Evolutionary conservation across 2,329 filamentous ascomycete species (phyloP).

Genomic region (Beauveria sp.): DNA sequence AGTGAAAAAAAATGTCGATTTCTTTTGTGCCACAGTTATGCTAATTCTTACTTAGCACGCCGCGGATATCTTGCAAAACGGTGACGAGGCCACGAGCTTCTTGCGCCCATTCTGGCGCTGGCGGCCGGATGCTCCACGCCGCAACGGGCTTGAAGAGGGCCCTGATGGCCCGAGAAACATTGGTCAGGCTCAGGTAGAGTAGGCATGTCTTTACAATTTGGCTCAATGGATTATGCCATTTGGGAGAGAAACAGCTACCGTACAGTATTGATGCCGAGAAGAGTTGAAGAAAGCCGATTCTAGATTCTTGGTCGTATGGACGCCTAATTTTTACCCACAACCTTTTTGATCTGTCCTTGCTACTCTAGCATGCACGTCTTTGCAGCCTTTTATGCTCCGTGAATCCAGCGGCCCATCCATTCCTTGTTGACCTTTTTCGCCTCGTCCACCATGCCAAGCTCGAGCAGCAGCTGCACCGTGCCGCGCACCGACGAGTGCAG

Average conservation of each 20-base stretch:
- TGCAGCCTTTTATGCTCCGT: background rate
- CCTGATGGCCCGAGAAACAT: slow-evolving; percentile 20
- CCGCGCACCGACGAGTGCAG: slow-evolving; percentile 24
- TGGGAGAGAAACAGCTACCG: background rate
- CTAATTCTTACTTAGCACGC: slow-evolving; percentile 20
- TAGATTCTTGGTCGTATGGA: background rate
- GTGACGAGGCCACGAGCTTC: slow-evolving; percentile 19
- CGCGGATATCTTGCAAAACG: slow-evolving; percentile 23
- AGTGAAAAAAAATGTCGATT: background rate
- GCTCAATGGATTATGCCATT: background rate
- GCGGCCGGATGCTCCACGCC: slow-evolving; percentile 18
- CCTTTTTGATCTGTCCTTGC: background rate
- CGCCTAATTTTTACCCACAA: background rate
- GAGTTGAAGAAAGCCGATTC: background rate
- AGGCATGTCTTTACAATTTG: background rate
- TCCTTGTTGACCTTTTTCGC: slow-evolving; percentile 17
- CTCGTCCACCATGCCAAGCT: slow-evolving; percentile 18
- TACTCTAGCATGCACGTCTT: background rate
- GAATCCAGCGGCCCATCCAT: slow-evolving; percentile 20
- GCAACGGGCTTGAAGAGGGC: slow-evolving; percentile 25
- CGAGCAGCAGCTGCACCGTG: slow-evolving; percentile 21
- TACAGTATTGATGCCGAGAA: background rate
- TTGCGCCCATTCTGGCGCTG: slow-evolving; percentile 26
- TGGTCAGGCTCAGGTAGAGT: background rate
- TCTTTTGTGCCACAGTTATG: background rate